These are phyloP conservation scores for Boletus tylopilopsis DNA, from an alignment of 768 basidiomycete genomes.

Conservation along the genomic window DNA sequence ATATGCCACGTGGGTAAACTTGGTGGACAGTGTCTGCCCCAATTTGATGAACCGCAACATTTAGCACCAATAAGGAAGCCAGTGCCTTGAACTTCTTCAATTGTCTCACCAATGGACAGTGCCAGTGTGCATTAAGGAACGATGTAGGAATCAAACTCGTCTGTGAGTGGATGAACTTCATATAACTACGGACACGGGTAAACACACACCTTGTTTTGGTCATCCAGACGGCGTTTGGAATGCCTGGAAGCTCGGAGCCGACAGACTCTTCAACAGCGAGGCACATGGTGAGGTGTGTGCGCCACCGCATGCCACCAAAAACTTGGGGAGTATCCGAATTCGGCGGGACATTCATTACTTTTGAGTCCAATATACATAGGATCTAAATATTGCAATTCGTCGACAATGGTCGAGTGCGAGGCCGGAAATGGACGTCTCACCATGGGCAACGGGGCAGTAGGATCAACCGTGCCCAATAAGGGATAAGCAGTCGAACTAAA, in stretches of 20 bases:
- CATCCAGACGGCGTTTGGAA: constrained; percentile 98
- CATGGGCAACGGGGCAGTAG: constrained; percentile 59
- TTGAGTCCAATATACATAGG: constrained; percentile 92
- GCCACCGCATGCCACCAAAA: constrained; percentile 90
- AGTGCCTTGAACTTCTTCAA: constrained; percentile 98
- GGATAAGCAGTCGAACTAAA: constrained; percentile 87
- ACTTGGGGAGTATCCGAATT: constrained; percentile 96
- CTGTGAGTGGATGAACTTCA: constrained; percentile 39
- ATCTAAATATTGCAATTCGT: constrained; percentile 86
- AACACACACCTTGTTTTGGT: constrained; percentile 81
- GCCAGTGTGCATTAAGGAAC: constrained; percentile 96
- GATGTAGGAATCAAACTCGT: constrained; percentile 93
- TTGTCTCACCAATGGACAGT: constrained; percentile 94
- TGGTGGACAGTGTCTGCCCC: constrained; percentile 92
- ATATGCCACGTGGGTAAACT: constrained; percentile 94
- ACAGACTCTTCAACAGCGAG: constrained; percentile 94
- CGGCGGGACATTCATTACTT: constrained; percentile 84
- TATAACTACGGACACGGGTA: too few relatives aligned
- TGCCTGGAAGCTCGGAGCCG: constrained; percentile 93
- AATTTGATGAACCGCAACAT: constrained; percentile 96
- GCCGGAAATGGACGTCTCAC: constrained; percentile 83
- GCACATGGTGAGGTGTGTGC: constrained; percentile 88
- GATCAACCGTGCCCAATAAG: constrained; percentile 76
- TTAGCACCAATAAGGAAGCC: constrained; percentile 96
- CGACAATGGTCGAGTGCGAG: constrained; percentile 81